A percentile compares a stretch with the other conserved stretches of the same genome.
phyloP scores from a whole-genome alignment of 345 rosid genomes.

The Cardiospermum halicacabum region DNA sequence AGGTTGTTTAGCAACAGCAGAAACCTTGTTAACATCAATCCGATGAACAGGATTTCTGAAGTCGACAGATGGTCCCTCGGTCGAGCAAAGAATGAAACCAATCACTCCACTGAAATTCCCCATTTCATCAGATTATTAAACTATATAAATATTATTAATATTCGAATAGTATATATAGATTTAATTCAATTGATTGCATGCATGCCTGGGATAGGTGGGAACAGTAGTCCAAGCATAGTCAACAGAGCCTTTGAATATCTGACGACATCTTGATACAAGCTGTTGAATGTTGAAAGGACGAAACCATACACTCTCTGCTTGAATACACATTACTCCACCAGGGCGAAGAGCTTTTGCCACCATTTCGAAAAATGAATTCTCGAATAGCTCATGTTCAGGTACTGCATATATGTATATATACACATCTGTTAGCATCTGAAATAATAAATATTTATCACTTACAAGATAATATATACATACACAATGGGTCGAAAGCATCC shows the following conservation, averaged over 20 bases:
- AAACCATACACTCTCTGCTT: slow-evolving; percentile 67
- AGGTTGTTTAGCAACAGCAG: slow-evolving; percentile 45
- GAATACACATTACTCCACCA: slow-evolving; percentile 64
- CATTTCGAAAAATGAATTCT: slow-evolving; percentile 39
- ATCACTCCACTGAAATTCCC: slow-evolving; percentile 67
- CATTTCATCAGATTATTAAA: too few species aligned
- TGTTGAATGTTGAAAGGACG: slow-evolving; percentile 37
- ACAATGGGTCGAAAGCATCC: slow-evolving; percentile 58
- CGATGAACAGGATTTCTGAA: slow-evolving; percentile 49
- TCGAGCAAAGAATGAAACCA: slow-evolving; percentile 73
- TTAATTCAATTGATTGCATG: neutral
- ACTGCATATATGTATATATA: slow-evolving; percentile 29
- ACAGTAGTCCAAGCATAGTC: slow-evolving; percentile 53
- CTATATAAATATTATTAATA: too few species aligned
- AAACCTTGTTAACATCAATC: slow-evolving; percentile 21
- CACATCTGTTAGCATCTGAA: neutral
- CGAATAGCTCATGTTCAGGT: slow-evolving; percentile 49
- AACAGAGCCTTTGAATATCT: slow-evolving; percentile 53
- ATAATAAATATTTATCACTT: too few species aligned
- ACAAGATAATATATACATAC: neutral
- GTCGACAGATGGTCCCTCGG: slow-evolving; percentile 58
- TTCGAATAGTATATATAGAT: too few species aligned
- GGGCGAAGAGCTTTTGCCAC: slow-evolving; percentile 54
- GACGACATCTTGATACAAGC: slow-evolving; percentile 27
- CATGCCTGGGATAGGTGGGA: slow-evolving; percentile 61